These are phyloP conservation scores for Chaetomium fimeti DNA, from an alignment of 495 filamentous ascomycete genomes.

Conservation along the genomic window DNA sequence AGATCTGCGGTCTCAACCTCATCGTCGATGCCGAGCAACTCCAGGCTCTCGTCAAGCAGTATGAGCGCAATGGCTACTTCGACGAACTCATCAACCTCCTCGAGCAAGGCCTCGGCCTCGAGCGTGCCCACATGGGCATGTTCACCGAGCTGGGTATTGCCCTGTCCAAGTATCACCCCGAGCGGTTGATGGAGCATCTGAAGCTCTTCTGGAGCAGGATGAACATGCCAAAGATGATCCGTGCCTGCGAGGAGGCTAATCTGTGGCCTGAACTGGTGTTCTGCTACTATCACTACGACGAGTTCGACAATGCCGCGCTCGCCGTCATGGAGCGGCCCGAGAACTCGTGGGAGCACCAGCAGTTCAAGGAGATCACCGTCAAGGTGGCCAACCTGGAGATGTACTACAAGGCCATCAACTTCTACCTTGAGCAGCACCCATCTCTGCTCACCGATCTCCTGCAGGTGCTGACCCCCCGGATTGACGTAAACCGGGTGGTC, in stretches of 20 bases:
- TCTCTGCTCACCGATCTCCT: slow-evolving; percentile 92
- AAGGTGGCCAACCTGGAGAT: slow-evolving; percentile 99
- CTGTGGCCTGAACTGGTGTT: slow-evolving; percentile 98
- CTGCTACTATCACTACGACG: slow-evolving; percentile 98
- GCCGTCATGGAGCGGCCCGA: slow-evolving; percentile 99
- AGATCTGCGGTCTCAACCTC: slow-evolving; percentile 98
- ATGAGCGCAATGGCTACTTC: slow-evolving; percentile 96
- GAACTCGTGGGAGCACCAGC: slow-evolving; percentile 99
- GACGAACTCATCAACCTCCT: slow-evolving; percentile 94
- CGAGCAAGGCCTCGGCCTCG: slow-evolving; percentile 91
- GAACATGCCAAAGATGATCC: slow-evolving; percentile 98
- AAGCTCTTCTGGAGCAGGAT: slow-evolving; percentile 98
- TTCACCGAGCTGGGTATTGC: slow-evolving; percentile 96
- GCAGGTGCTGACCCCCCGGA: slow-evolving; percentile 83
- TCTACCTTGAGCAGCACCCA: slow-evolving; percentile 96
- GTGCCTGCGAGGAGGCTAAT: slow-evolving; percentile 90
- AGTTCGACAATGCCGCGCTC: slow-evolving; percentile 97
- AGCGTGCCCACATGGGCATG: slow-evolving; percentile 81
- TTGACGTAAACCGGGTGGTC: slow-evolving; percentile 98
- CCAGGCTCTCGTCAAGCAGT: slow-evolving; percentile 88
- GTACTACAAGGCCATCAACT: slow-evolving; percentile 96
- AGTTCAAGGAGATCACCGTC: slow-evolving; percentile 98
- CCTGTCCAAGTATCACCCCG: slow-evolving; percentile 93
- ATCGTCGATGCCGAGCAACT: slow-evolving; percentile 98
- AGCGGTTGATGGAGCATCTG: slow-evolving; percentile 96